Percentiles rank a stretch among this genome's conserved stretches.
Conservation (phyloP, 495 filamentous ascomycete genomes). For the Penicillium crystallinum region DNA sequence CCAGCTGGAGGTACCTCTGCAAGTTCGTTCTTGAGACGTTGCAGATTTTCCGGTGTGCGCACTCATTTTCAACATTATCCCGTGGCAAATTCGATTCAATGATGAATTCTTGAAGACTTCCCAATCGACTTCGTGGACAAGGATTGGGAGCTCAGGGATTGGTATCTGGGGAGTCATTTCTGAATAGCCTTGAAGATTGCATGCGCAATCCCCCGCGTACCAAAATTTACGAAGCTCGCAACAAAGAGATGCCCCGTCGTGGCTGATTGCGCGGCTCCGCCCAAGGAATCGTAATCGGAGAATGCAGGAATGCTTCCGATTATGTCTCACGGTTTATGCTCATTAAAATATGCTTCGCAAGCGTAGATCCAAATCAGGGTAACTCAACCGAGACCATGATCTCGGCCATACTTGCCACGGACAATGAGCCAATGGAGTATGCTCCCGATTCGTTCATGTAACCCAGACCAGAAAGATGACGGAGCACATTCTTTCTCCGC, state of each 20-base stretch:
- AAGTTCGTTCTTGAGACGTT: too few relatives aligned
- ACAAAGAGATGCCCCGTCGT: not conserved
- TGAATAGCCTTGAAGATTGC: too few relatives aligned
- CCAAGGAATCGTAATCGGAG: constrained; percentile 10
- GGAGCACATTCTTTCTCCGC: not conserved
- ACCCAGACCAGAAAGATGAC: not conserved
- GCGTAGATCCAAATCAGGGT: not conserved
- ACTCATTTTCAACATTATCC: too few relatives aligned
- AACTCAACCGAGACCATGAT: not conserved
- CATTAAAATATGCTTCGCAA: not conserved
- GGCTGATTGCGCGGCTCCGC: constrained; percentile 12
- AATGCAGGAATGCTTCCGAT: constrained; percentile 12
- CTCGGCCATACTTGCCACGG: not conserved
- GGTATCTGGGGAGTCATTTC: too few relatives aligned
- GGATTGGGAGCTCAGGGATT: too few relatives aligned
- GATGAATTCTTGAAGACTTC: too few relatives aligned
- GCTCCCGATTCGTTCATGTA: not conserved
- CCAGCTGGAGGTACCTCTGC: too few relatives aligned
- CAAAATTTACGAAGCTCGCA: not conserved
- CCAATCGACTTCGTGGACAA: too few relatives aligned
- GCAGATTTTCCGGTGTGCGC: too few relatives aligned
- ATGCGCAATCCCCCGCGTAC: too few relatives aligned
- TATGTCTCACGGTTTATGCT: not conserved
- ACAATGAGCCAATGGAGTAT: not conserved
- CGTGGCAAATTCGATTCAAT: too few relatives aligned